phyloP scores from a whole-genome alignment of 345 rosid genomes.

The Linum tenue region DNA sequence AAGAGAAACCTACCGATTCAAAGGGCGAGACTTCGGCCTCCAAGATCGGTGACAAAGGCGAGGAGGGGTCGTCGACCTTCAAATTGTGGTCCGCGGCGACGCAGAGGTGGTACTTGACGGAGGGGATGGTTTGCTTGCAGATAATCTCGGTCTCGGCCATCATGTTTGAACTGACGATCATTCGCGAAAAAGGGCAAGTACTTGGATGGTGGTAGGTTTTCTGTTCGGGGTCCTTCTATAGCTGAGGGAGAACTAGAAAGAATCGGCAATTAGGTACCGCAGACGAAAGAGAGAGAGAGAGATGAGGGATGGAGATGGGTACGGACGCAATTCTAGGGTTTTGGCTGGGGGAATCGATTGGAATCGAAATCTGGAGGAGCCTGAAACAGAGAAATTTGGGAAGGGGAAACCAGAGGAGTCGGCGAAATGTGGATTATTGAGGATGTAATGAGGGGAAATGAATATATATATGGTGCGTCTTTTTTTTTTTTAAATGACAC shows the following conservation, averaged over 20 bases:
- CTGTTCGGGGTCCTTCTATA: background rate
- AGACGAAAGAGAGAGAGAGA: background rate
- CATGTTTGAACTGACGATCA: constrained; percentile 28
- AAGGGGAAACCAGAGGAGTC: background rate
- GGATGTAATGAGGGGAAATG: background rate
- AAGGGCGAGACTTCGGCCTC: constrained; percentile 33
- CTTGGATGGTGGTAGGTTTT: background rate
- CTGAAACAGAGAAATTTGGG: background rate
- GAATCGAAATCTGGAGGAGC: background rate
- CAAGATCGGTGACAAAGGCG: constrained; percentile 23
- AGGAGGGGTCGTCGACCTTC: constrained; percentile 18
- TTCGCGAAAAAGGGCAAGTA: background rate
- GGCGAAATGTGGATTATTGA: background rate
- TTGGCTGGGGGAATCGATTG: background rate
- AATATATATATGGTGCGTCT: background rate
- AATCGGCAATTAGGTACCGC: background rate
- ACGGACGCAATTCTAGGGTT: background rate
- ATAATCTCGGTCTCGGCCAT: constrained; percentile 35
- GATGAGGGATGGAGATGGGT: background rate
- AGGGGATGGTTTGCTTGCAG: constrained; percentile 17
- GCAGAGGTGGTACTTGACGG: constrained; percentile 23
- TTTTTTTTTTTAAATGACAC: too few relatives aligned
- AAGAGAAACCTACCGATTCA: constrained; percentile 31
- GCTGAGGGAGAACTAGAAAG: background rate
- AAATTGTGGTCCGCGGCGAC: constrained; percentile 18